phyloP scores from a whole-genome alignment of 2,329 filamentous ascomycete species.

The Dothideomycetidae sp. region DNA sequence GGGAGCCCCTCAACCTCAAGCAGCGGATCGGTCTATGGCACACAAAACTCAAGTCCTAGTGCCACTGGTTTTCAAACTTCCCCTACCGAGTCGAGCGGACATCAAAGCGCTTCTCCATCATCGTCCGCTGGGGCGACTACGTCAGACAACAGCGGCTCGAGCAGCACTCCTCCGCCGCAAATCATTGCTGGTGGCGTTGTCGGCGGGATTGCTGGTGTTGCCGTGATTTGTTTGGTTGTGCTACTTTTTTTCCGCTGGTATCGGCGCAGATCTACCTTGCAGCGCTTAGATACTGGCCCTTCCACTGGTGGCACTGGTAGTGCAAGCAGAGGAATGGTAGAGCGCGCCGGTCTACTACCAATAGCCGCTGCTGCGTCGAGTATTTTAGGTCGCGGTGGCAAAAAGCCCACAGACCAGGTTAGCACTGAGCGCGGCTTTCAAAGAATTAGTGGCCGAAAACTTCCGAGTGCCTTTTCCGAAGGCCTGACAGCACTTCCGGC shows the following conservation, averaged over 20 bases:
- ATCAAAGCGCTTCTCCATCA: constrained; percentile 6
- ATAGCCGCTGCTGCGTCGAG: constrained; percentile 24
- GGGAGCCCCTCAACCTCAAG: not conserved
- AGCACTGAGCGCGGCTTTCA: constrained; percentile 31
- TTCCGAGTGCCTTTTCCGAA: constrained; percentile 34
- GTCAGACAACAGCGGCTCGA: constrained; percentile 9
- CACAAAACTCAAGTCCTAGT: no score
- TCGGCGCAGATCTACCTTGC: constrained; percentile 23
- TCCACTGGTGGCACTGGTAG: constrained; percentile 11
- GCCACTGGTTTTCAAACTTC: constrained; percentile 1
- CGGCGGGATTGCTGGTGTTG: constrained; percentile 44
- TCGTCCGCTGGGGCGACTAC: constrained; percentile 7
- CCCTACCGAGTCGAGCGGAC: constrained; percentile 1
- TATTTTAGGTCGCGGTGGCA: constrained; percentile 11
- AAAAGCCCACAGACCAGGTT: constrained; percentile 12
- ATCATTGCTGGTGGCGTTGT: constrained; percentile 49
- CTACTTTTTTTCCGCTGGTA: constrained; percentile 41
- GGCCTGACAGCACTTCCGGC: constrained; percentile 24
- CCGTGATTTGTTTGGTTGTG: constrained; percentile 36
- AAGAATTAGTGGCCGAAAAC: constrained; percentile 33
- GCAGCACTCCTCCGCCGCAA: constrained; percentile 30
- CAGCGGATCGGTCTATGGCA: no score
- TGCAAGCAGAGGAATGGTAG: constrained; percentile 23
- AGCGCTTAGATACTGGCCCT: constrained; percentile 17
- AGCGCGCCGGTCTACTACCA: constrained; percentile 26